A percentile compares a stretch with the other conserved stretches of the same genome.
Conservation (phyloP, 306 rosid species). For the Lathyrus sativus region DNA sequence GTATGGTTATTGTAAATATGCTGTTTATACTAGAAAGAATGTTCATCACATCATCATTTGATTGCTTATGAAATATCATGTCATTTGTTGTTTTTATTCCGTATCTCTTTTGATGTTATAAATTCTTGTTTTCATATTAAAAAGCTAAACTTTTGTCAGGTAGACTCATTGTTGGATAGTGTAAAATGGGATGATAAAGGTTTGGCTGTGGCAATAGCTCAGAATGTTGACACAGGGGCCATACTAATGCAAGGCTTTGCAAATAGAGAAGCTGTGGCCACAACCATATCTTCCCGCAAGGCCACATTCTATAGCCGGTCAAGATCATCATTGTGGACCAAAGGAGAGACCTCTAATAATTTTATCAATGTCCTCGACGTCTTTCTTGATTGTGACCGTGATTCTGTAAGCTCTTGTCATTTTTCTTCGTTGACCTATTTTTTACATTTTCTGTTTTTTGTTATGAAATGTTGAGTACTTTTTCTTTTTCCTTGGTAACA, state of each 20-base stretch:
- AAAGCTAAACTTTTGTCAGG: constrained; percentile 54
- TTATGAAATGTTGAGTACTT: constrained; percentile 12
- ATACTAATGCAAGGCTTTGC: constrained; percentile 95
- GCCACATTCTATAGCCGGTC: constrained; percentile 94
- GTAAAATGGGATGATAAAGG: constrained; percentile 93
- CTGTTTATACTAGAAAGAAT: constrained; percentile 16
- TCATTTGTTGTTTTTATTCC: constrained; percentile 9
- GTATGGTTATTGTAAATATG: constrained; percentile 7
- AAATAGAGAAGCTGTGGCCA: constrained; percentile 67
- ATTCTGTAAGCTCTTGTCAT: constrained; percentile 63
- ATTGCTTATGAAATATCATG: constrained; percentile 22
- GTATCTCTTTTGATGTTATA: not conserved
- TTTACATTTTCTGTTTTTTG: not conserved
- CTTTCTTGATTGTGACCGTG: constrained; percentile 84
- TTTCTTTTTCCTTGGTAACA: constrained; percentile 1
- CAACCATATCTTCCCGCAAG: constrained; percentile 62
- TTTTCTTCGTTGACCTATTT: constrained; percentile 14
- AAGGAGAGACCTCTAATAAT: constrained; percentile 91
- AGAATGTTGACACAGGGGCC: constrained; percentile 90
- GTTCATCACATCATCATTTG: not conserved
- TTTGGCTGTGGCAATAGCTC: constrained; percentile 83
- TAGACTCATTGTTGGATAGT: constrained; percentile 56
- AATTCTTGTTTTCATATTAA: constrained; percentile 22
- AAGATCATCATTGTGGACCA: constrained; percentile 79
- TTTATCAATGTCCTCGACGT: constrained; percentile 81